phyloP scores from a whole-genome alignment of 73 alveolate genomes.

The Loxodes magnus region DNA sequence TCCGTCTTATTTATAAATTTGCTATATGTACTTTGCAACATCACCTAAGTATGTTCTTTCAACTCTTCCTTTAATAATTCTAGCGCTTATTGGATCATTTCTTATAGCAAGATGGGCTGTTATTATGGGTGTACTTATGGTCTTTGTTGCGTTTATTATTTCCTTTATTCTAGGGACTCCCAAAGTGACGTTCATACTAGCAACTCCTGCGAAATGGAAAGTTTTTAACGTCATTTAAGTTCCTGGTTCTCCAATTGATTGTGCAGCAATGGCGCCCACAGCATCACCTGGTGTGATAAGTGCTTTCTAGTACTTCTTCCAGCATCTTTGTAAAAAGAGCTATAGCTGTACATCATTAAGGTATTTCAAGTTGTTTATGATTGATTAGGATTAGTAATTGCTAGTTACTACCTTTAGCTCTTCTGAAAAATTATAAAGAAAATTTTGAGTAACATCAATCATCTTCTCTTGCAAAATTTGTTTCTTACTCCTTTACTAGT shows the following conservation, averaged over 20 bases:
- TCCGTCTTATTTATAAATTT: slow-evolving; percentile 71
- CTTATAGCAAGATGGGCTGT: slow-evolving; percentile 50
- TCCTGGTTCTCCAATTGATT: slow-evolving; percentile 99
- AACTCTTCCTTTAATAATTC: slow-evolving; percentile 88
- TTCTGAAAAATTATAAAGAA: too few species aligned
- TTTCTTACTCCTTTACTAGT: too few species aligned
- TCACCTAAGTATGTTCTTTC: slow-evolving; percentile 83
- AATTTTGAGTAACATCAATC: too few species aligned
- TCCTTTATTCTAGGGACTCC: slow-evolving; percentile 99
- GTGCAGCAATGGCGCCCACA: slow-evolving; percentile 96
- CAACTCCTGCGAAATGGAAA: slow-evolving; percentile 95
- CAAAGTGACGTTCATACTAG: slow-evolving; percentile 93
- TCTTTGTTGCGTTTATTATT: slow-evolving; percentile 92
- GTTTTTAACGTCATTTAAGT: slow-evolving; percentile 99
- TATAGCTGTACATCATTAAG: slow-evolving; percentile 33
- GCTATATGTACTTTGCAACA: slow-evolving; percentile 75
- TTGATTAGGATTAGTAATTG: too few species aligned
- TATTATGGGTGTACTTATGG: slow-evolving; percentile 94
- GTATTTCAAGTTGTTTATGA: too few species aligned
- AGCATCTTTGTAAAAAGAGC: slow-evolving; percentile 35
- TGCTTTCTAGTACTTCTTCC: slow-evolving; percentile 58
- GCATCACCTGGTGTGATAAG: slow-evolving; percentile 93
- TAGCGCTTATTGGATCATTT: slow-evolving; percentile 55
- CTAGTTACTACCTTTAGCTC: too few species aligned
- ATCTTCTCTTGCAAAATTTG: too few species aligned